Evolutionary conservation across 164 flowering plant species (phyloP).

Genomic region (Macadamia tetraphylla): DNA sequence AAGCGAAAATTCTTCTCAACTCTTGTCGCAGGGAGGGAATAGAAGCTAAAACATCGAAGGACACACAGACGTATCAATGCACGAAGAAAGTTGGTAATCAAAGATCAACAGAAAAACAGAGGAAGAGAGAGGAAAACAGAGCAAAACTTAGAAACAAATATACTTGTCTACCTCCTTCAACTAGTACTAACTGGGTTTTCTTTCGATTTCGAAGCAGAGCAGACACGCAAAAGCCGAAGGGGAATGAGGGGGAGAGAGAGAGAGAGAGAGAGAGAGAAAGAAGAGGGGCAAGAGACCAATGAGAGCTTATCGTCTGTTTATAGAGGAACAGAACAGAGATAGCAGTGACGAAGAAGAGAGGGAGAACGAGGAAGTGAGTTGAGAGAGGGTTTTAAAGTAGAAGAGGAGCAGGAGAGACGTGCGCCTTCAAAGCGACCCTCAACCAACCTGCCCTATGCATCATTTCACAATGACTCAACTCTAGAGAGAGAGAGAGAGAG

Average conservation of each 20-base stretch:
- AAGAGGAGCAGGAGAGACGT: not conserved
- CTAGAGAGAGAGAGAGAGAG: constrained; percentile 8
- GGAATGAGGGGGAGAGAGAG: too few relatives aligned
- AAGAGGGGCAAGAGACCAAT: not conserved
- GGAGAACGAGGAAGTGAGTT: not conserved
- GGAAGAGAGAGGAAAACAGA: not conserved
- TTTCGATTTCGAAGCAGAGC: too few relatives aligned
- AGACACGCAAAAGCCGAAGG: too few relatives aligned
- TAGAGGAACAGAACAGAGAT: not conserved
- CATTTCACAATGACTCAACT: not conserved
- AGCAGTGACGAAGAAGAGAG: constrained; percentile 1
- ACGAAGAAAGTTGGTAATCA: not conserved
- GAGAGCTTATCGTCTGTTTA: too few relatives aligned
- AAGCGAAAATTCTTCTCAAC: too few relatives aligned
- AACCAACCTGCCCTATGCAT: not conserved
- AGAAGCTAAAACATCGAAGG: too few relatives aligned
- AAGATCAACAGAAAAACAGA: not conserved
- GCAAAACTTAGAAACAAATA: not conserved
- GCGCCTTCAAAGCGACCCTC: constrained; percentile 2
- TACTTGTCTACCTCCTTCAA: not conserved
- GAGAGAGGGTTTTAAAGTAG: not conserved
- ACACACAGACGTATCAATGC: not conserved
- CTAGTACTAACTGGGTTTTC: too few relatives aligned
- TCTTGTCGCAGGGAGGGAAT: too few relatives aligned
- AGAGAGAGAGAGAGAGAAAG: too few relatives aligned